phyloP scores from a whole-genome alignment of 208 protist species.

The Novymonas esmeraldas region DNA sequence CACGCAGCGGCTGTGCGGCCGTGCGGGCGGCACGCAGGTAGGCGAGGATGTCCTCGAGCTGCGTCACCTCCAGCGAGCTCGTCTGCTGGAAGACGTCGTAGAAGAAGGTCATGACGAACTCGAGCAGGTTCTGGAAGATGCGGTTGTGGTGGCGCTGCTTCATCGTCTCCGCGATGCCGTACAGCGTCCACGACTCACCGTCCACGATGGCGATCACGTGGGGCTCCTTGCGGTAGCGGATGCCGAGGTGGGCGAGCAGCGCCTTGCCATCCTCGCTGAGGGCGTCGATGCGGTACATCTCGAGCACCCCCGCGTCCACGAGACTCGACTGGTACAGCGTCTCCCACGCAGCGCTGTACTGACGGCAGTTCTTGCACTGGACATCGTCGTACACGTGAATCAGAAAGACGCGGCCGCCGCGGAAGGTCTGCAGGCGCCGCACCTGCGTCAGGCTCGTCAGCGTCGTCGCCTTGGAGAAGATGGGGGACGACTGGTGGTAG shows the following conservation, averaged over 20 bases:
- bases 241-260: constrained; percentile 46
- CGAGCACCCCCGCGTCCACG: constrained; percentile 52
- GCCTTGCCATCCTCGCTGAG: constrained; percentile 44
- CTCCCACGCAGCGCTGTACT: constrained; percentile 70
- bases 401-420: constrained; percentile 67
- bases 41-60: constrained; percentile 40
- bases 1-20: constrained; percentile 28
- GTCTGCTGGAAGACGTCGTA: constrained; percentile 46
- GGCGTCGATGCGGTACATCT: constrained; percentile 87
- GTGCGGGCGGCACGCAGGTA: constrained; percentile 58
- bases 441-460: constrained; percentile 45
- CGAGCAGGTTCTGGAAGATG: constrained; percentile 45
- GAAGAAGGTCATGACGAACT: constrained; percentile 85
- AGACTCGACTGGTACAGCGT: constrained; percentile 64
- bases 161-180: constrained; percentile 41
- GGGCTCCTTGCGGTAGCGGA: constrained; percentile 31
- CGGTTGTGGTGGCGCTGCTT: constrained; percentile 34
- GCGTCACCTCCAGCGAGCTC: constrained; percentile 30
- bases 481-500: constrained; percentile 74
- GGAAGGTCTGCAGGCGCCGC: constrained; percentile 62
- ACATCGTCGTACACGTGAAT: constrained; percentile 80
- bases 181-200: constrained; percentile 62
- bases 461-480: constrained; percentile 75
- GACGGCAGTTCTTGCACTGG: constrained; percentile 56
- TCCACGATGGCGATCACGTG: constrained; percentile 69